Evolutionary conservation across 1,284 basidiomycete genomes (phyloP).

Genomic region (Cryptococcus sp.): DNA sequence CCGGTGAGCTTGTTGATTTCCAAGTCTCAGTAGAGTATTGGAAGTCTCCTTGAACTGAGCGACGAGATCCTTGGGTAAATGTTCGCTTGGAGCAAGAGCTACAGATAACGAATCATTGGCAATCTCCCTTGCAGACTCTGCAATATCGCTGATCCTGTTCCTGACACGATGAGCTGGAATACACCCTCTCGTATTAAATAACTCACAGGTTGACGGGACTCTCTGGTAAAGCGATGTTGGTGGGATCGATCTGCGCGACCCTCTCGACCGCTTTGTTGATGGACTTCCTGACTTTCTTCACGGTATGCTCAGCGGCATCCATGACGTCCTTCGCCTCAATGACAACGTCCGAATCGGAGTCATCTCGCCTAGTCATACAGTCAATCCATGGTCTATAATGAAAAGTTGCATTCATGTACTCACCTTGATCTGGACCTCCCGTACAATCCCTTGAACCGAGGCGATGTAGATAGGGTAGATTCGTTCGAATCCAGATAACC

Average conservation of each 20-base stretch:
- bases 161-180: neutral
- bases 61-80: constrained; percentile 10
- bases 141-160: neutral
- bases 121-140: neutral
- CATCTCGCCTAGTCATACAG: constrained; percentile 2
- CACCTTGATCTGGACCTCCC: constrained; percentile 8
- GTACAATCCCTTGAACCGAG: constrained; percentile 42
- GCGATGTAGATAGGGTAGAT: constrained; percentile 11
- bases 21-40: constrained; percentile 10
- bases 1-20: constrained; percentile 5
- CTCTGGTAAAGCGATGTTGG: constrained; percentile 37
- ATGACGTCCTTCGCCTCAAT: constrained; percentile 24
- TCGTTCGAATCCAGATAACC: constrained; percentile 30
- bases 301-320: constrained; percentile 7
- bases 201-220: constrained; percentile 29
- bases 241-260: constrained; percentile 29
- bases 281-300: constrained; percentile 24
- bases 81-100: constrained; percentile 15
- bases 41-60: constrained; percentile 2
- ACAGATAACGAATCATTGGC: constrained; percentile 4
- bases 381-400: neutral
- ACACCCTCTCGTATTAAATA: too few species aligned
- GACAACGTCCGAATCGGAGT: constrained; percentile 22
- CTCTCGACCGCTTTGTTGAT: constrained; percentile 30
- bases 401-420: neutral